Percentiles rank a stretch among this genome's conserved stretches.
Evolutionary conservation across 2,329 filamentous ascomycete genomes (phyloP).

Genomic region (Myriosclerotinia duriaeana): DNA sequence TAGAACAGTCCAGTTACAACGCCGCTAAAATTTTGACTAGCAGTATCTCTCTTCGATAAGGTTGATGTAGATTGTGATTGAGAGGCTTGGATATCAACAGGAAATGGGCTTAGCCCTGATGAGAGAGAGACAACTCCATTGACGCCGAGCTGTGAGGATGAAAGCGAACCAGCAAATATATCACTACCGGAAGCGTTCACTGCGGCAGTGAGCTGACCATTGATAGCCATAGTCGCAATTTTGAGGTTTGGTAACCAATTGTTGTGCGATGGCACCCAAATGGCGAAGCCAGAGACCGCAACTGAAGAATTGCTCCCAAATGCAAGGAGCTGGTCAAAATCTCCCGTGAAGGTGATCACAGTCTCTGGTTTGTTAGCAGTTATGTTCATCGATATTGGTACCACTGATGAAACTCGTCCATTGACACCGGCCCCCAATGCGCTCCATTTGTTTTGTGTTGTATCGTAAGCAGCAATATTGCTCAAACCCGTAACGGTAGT

Average conservation of each 20-base stretch:
- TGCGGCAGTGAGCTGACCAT: slow-evolving; percentile 70
- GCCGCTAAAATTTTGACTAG: slow-evolving; percentile 55
- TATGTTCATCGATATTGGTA: slow-evolving; percentile 77
- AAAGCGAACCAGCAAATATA: slow-evolving; percentile 81
- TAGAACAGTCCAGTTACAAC: slow-evolving; percentile 82
- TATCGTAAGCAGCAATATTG: slow-evolving; percentile 76
- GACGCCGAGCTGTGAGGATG: slow-evolving; percentile 70
- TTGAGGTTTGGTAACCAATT: slow-evolving; percentile 87
- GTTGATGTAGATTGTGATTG: slow-evolving; percentile 42
- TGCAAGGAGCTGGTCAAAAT: slow-evolving; percentile 70
- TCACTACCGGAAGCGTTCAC: slow-evolving; percentile 61
- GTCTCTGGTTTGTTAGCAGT: slow-evolving; percentile 66
- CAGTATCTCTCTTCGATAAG: slow-evolving; percentile 49
- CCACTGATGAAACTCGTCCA: slow-evolving; percentile 71
- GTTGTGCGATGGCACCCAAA: slow-evolving; percentile 82
- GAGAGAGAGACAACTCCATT: slow-evolving; percentile 69
- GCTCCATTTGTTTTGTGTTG: slow-evolving; percentile 66
- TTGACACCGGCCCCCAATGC: slow-evolving; percentile 83
- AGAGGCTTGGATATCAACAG: slow-evolving; percentile 54
- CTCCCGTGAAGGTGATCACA: slow-evolving; percentile 76
- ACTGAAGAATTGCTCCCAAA: slow-evolving; percentile 64
- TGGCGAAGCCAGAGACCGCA: slow-evolving; percentile 71
- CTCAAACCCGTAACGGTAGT: slow-evolving; percentile 63
- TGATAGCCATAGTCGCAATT: slow-evolving; percentile 62
- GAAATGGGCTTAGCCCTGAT: slow-evolving; percentile 54